Evolutionary conservation across 208 protist genomes (phyloP).

Genomic region (Phytomonas francai): DNA sequence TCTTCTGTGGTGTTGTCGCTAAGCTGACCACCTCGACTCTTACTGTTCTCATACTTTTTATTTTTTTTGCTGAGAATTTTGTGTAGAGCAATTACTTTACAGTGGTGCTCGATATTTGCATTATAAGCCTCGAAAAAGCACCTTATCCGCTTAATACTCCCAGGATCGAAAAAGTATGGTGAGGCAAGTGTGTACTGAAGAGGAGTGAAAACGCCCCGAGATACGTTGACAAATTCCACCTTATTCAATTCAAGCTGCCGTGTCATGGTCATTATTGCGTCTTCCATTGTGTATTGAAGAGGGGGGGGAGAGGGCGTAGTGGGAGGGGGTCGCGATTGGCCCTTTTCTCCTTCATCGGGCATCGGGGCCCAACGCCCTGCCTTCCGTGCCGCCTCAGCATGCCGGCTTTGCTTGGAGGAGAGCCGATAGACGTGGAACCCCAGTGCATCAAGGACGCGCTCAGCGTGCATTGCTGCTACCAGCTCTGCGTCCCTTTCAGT

Average conservation of each 20-base stretch:
- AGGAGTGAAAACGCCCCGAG: conserved; percentile 27
- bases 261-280: conserved; percentile 12
- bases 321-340: conserved; percentile 11
- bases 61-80: conserved; percentile 3
- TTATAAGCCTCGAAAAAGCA: conserved; percentile 49
- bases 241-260: conserved; percentile 44
- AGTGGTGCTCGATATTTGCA: conserved; percentile 22
- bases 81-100: conserved; percentile 31
- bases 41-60: conserved; percentile 1
- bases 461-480: conserved; percentile 79
- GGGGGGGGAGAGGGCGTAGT: conserved; percentile 36
- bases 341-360: conserved; percentile 11
- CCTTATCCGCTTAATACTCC: conserved; percentile 36
- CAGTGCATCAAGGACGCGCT: conserved; percentile 74
- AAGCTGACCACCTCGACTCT: not conserved
- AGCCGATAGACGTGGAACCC: conserved; percentile 78
- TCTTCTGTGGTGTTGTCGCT: not conserved
- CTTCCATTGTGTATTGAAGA: conserved; percentile 14
- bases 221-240: conserved; percentile 37
- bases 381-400: conserved; percentile 57
- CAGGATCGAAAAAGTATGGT: conserved; percentile 47
- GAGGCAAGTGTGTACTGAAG: conserved; percentile 57
- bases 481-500: conserved; percentile 66
- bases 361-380: conserved; percentile 53
- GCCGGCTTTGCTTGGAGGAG: conserved; percentile 64